Conservation (phyloP, 1,284 basidiomycete genomes). For the Rugosomyces carneus region DNA sequence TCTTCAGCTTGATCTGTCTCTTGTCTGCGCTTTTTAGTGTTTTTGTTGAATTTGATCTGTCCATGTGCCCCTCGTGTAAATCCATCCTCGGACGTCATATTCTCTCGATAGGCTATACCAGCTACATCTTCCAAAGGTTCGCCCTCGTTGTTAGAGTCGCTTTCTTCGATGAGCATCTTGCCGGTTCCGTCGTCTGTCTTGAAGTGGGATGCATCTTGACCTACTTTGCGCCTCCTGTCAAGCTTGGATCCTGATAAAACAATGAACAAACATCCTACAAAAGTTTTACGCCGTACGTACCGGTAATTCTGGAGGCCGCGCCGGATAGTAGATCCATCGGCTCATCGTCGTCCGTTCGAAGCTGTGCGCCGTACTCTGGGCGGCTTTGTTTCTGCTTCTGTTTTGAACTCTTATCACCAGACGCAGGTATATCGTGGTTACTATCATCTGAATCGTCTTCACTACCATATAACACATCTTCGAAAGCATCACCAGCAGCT, state of each 20-base stretch:
- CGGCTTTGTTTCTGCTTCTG: conserved; percentile 23
- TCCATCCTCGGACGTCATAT: conserved; percentile 80
- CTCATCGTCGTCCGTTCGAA: conserved; percentile 88
- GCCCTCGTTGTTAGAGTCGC: conserved; percentile 39
- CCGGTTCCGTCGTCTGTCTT: conserved; percentile 83
- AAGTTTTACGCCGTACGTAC: too few relatives aligned
- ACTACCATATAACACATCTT: conserved; percentile 92
- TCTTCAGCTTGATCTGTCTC: conserved; percentile 59
- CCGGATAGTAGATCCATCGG: conserved; percentile 95
- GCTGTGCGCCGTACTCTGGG: conserved; percentile 42
- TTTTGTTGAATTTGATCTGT: conserved; percentile 93
- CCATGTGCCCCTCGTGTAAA: conserved; percentile 82
- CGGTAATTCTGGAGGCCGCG: conserved; percentile 69
- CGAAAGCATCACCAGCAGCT: conserved; percentile 81
- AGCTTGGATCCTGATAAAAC: conserved; percentile 36
- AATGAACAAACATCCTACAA: too few relatives aligned
- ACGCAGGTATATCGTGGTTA: conserved; percentile 54
- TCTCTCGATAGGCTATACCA: conserved; percentile 83
- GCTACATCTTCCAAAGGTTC: conserved; percentile 44
- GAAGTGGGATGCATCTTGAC: conserved; percentile 83
- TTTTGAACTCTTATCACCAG: conserved; percentile 26
- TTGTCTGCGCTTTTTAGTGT: conserved; percentile 84
- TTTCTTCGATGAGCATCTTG: conserved; percentile 83
- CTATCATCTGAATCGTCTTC: conserved; percentile 80
- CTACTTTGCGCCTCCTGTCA: conserved; percentile 66